Evolutionary conservation across 345 rosid species (phyloP), one percentile per base, ranked within the genome.

Genomic region (Limnanthes douglasii): DNA sequence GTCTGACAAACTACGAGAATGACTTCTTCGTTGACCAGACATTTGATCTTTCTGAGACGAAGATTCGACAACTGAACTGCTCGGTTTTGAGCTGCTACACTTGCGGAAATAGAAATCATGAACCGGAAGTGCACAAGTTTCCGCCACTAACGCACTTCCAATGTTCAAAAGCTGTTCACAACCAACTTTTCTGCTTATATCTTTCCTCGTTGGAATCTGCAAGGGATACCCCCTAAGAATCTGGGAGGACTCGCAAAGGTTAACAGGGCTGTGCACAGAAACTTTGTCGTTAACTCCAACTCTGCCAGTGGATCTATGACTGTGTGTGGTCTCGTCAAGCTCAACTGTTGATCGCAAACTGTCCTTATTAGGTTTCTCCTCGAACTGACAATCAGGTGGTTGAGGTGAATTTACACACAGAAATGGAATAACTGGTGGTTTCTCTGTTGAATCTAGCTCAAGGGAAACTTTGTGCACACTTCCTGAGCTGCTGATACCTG

Each of bases 51-150:
- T 55, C 16, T 61, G 62, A 7, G 50, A 31, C 9, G 72, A 57
- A 43, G 53, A 69, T 69, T 45, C 72, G 1, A 74, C 24, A 2
- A 43, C 48, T 12, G 70, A 56, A 23, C 41, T 12, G 31, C 39
- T 46, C 39, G 55, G 28, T 19, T 40, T 51, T 11, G 57, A 19
- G 37, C 51, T 56, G 37, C 31, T 68, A 54, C 93, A 73, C 57
- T 71, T 88, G 40, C 25, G 62, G 44, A 73, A 74, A 46, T 53
- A 48, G 58, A 61, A 57, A 49, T 62, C 72, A 28, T 53, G 68
- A 18, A 50, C 31, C 21, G 38, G 33, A 49, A 21, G 39, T 24
- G 36, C 57, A 21, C 42, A 19, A 21, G 48, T 8, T 39, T 54
- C 70, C 1, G 49, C 34, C 32, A 58, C 55, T 7, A 37, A 25